Base-by-base conservation (phyloP, 805 yeast species). In the Lachancea mirantina region DNA sequence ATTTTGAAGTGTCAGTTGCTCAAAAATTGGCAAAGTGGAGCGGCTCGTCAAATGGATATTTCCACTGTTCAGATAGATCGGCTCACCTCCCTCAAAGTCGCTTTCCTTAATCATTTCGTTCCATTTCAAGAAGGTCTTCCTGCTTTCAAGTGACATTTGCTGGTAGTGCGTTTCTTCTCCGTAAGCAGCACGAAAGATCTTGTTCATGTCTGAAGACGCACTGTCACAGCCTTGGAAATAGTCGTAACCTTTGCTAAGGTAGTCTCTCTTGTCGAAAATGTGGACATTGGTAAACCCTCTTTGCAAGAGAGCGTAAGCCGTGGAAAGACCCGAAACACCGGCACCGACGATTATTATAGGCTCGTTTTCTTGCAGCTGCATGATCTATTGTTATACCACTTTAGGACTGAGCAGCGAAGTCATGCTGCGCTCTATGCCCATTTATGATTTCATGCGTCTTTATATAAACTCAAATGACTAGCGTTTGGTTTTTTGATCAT, bases 251-350 rank as follows among this genome's bases (percentile, higher is more conserved):
- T 50, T 49, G 8, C 31, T 27, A 15, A 46, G 39, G 30, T 57
- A 50, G 32, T 59, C 61, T 22, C 59, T 39, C 42, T 57, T 54
- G 36, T 66, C 72, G 34, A 57, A 58, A 14, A 23, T 23, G 13
- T 23, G 26, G 13, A 23, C 26, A 23, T 23, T 23, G 8, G 7
- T 23, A 14, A 23, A 23, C 14, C 26, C 26, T 23, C 11, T 23
- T 14, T 14, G 10, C 0, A 68, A 45, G 4, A 73, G 57, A 14
- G 58, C 52, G 19, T 59, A 49, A 1, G 79, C 77, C 18, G 65
- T 51, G 1, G 78, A 72, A 20, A 74, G 52, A 3, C 79, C 79
- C n/a, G 70, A 59, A 37, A 83, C 79, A 34, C 94, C 94, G 4
- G 92, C 92, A 3, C 88, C 82, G 21, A 83, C 60, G n/a, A 81